Percentiles rank a stretch among this genome's conserved stretches.
phyloP scores from a whole-genome alignment of 2,329 filamentous ascomycete genomes.

The Tolypocladium capitatum region DNA sequence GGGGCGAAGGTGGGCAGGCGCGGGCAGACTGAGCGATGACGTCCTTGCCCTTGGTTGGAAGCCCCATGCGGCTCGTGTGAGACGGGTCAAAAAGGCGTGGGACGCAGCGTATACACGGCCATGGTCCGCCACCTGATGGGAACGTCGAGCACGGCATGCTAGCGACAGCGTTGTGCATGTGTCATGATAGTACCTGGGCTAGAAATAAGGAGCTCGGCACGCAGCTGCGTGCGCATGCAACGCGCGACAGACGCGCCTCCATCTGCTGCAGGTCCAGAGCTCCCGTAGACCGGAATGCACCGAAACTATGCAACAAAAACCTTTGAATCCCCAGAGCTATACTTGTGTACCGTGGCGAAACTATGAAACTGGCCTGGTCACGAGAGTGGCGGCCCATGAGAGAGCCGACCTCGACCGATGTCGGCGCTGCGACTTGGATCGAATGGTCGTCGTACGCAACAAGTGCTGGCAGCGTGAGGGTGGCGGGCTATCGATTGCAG shows the following conservation, averaged over 20 bases:
- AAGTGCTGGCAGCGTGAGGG: not conserved
- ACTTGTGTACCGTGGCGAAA: not conserved
- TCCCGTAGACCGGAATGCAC: not conserved
- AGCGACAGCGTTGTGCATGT: too few species aligned
- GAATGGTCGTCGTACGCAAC: too few species aligned
- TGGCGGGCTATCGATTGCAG: not conserved
- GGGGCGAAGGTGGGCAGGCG: slow-evolving; percentile 6
- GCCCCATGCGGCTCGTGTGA: not conserved
- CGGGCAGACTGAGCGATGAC: not conserved
- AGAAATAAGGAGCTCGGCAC: too few species aligned
- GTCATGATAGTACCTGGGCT: too few species aligned
- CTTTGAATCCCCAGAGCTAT: too few species aligned
- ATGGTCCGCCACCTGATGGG: not conserved
- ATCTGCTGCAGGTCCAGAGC: not conserved
- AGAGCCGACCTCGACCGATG: not conserved
- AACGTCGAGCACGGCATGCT: not conserved
- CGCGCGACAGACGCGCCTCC: not conserved
- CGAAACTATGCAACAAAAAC: not conserved
- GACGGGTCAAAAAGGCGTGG: not conserved
- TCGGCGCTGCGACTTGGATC: not conserved
- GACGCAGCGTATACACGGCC: not conserved
- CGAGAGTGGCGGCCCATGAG: not conserved
- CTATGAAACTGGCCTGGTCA: not conserved
- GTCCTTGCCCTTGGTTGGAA: not conserved
- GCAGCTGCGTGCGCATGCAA: not conserved